Percentiles rank a stretch among this genome's conserved stretches.
phyloP scores from a whole-genome alignment of 768 basidiomycete genomes.

The Russula vinacea region DNA sequence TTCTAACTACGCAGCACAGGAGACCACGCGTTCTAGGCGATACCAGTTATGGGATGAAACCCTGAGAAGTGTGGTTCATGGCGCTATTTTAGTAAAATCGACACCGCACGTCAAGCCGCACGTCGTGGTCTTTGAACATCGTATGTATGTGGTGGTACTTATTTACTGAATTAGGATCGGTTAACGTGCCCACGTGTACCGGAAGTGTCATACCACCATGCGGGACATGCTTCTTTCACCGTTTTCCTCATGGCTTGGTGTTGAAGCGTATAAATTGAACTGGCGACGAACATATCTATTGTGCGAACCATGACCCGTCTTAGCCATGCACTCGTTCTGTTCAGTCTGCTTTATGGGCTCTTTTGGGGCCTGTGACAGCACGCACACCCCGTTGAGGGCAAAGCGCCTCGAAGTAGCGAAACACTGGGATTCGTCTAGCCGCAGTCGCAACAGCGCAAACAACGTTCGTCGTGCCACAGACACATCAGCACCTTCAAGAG shows the following conservation, averaged over 20 bases:
- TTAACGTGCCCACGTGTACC: background rate
- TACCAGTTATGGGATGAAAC: no score
- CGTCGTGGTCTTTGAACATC: background rate
- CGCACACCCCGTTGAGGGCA: constrained; percentile 6
- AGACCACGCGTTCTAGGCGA: no score
- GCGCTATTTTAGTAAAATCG: background rate
- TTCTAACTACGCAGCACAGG: no score
- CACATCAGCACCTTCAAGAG: constrained; percentile 25
- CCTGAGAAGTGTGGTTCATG: no score
- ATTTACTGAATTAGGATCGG: background rate
- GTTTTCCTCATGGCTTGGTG: background rate
- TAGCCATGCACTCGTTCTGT: background rate
- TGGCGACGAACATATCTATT: background rate
- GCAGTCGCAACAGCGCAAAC: background rate
- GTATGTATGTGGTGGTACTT: no score
- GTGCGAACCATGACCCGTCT: constrained; percentile 1
- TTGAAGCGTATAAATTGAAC: constrained; percentile 8
- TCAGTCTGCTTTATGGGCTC: constrained; percentile 5
- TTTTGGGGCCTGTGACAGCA: background rate
- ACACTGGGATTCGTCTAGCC: constrained; percentile 18
- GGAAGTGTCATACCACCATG: background rate
- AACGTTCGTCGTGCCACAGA: background rate
- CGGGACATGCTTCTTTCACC: background rate
- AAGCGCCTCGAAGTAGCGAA: constrained; percentile 16
- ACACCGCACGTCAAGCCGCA: no score